Evolutionary conservation across 345 rosid species (phyloP).

Genomic region (Bruguiera parviflora): DNA sequence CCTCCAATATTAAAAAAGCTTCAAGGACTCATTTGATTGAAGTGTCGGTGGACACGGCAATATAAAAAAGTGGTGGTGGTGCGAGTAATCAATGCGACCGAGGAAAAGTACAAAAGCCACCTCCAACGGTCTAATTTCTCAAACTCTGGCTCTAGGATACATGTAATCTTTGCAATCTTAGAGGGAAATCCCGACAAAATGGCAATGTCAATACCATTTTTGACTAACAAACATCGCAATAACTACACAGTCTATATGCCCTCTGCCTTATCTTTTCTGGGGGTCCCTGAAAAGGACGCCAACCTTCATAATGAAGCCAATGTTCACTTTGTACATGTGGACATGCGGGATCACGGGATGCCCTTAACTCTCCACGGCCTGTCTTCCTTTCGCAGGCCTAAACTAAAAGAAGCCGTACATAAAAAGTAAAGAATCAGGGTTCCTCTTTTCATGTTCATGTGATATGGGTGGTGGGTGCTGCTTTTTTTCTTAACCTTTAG

Average conservation of each 20-base stretch:
- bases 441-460: background rate
- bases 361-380: background rate
- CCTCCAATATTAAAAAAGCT: no score
- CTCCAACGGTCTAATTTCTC: background rate
- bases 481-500: slow-evolving; percentile 7
- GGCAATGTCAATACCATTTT: background rate
- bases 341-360: slow-evolving; percentile 11
- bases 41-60: no score
- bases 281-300: slow-evolving; percentile 16
- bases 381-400: slow-evolving; percentile 4
- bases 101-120: background rate
- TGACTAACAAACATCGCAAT: background rate
- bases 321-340: slow-evolving; percentile 15
- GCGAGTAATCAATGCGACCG: background rate
- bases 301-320: slow-evolving; percentile 14
- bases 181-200: no score
- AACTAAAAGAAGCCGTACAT: background rate
- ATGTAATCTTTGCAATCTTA: no score
- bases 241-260: background rate
- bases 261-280: background rate
- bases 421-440: background rate
- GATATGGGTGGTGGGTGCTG: background rate
- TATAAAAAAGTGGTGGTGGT: no score
- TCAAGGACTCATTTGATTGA: no score
- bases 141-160: background rate